phyloP scores from a whole-genome alignment of 208 protist genomes.

The Trypanosoma vivax region DNA sequence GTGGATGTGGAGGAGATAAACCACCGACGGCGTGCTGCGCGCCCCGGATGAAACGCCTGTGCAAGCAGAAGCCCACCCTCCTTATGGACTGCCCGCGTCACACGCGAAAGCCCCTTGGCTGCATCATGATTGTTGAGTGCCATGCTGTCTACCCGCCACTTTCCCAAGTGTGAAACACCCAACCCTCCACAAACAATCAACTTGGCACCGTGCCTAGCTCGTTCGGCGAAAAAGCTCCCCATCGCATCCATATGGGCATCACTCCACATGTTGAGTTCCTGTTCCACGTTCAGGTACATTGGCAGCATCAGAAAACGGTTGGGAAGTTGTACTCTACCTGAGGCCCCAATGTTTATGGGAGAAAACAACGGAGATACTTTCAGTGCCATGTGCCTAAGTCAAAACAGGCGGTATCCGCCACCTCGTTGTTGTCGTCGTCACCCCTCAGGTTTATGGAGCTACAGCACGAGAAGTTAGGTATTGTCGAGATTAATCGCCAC shows the following conservation, averaged over 20 bases:
- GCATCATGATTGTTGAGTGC: conserved; percentile 70
- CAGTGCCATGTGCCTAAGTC: background rate
- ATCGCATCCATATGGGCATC: conserved; percentile 68
- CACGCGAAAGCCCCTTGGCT: conserved; percentile 52
- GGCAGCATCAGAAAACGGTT: conserved; percentile 86
- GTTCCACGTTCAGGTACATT: conserved; percentile 84
- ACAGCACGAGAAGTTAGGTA: too few species aligned
- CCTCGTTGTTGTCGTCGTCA: conserved; percentile 1
- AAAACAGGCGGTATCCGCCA: background rate
- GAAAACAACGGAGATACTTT: conserved; percentile 33
- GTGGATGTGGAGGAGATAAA: conserved; percentile 50
- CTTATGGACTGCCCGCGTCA: conserved; percentile 83
- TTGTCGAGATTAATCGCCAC: too few species aligned
- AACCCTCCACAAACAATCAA: conserved; percentile 88
- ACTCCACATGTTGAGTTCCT: conserved; percentile 43
- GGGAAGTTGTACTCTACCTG: conserved; percentile 29
- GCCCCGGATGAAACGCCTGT: conserved; percentile 90
- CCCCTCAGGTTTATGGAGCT: too few species aligned
- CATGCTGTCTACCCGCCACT: conserved; percentile 72
- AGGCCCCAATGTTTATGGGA: conserved; percentile 44
- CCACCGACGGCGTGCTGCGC: conserved; percentile 52
- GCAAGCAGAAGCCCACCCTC: conserved; percentile 86
- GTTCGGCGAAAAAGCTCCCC: conserved; percentile 73
- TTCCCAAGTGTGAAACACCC: conserved; percentile 67
- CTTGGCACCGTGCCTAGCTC: conserved; percentile 79